Evolutionary conservation across 106 monocot species (phyloP).

Genomic region (Amphibolis antarctica): DNA sequence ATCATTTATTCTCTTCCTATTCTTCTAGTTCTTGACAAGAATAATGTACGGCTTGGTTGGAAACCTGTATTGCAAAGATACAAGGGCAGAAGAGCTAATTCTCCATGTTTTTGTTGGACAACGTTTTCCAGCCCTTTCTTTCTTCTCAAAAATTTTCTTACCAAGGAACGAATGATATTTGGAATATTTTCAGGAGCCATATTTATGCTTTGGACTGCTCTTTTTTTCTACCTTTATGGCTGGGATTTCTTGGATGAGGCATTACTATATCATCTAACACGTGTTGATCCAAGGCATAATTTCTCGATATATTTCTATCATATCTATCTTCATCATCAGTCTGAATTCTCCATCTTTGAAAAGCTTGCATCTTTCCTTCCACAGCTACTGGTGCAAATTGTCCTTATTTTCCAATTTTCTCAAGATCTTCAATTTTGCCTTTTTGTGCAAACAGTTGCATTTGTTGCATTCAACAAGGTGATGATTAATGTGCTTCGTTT

Average conservation of each 20-base stretch:
- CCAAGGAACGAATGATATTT: conserved; percentile 49
- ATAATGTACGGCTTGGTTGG: conserved; percentile 6
- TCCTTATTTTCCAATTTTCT: conserved; percentile 43
- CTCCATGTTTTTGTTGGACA: conserved; percentile 9
- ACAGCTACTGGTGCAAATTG: conserved; percentile 68
- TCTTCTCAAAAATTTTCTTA: conserved; percentile 28
- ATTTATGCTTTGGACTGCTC: conserved; percentile 49
- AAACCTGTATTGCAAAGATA: conserved; percentile 17
- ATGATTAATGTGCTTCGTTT: not conserved
- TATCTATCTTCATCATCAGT: conserved; percentile 84
- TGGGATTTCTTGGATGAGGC: conserved; percentile 95
- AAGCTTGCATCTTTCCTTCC: conserved; percentile 80
- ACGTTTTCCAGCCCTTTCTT: conserved; percentile 11
- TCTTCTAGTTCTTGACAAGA: conserved; percentile 37
- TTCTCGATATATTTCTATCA: conserved; percentile 97
- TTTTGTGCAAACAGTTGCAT: conserved; percentile 82
- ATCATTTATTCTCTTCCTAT: conserved; percentile 80
- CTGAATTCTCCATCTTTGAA: conserved; percentile 56
- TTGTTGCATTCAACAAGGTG: conserved; percentile 98
- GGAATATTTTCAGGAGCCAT: conserved; percentile 58
- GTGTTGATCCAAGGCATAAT: conserved; percentile 91
- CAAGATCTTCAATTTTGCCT: conserved; percentile 74
- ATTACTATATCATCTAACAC: conserved; percentile 83
- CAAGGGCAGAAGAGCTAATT: not conserved
- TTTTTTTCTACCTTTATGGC: conserved; percentile 76